Conservation (phyloP, 306 rosid species). For the Dryas alaskensis region DNA sequence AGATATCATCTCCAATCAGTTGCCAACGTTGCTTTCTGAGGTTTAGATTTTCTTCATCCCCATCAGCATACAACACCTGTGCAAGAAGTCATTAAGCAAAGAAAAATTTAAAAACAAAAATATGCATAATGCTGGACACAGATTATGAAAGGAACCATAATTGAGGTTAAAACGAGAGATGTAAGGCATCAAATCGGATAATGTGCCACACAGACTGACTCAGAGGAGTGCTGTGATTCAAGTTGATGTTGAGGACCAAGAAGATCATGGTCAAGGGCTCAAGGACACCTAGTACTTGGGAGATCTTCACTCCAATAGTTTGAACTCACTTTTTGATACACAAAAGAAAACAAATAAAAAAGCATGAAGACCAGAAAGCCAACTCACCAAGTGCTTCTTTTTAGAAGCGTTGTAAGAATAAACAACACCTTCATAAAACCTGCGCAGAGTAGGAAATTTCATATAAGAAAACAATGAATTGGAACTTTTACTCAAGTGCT, state of each 20-base stretch:
- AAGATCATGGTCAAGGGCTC: slow-evolving; percentile 26
- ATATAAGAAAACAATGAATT: slow-evolving; percentile 7
- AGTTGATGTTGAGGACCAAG: slow-evolving; percentile 17
- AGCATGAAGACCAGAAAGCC: slow-evolving; percentile 5
- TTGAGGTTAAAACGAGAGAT: slow-evolving; percentile 1
- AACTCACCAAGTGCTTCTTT: slow-evolving; percentile 63
- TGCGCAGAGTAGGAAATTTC: slow-evolving; percentile 32
- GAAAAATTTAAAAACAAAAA: slow-evolving; percentile 3
- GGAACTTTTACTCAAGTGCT: not conserved
- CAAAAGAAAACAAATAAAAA: slow-evolving; percentile 5
- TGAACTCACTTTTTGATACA: not conserved
- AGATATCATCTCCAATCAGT: slow-evolving; percentile 25
- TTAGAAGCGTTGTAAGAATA: slow-evolving; percentile 43
- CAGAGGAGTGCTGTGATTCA: slow-evolving; percentile 7
- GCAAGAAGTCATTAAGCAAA: not conserved
- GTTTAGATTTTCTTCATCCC: slow-evolving; percentile 56
- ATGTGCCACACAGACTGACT: slow-evolving; percentile 7
- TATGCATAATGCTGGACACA: slow-evolving; percentile 17
- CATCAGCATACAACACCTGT: slow-evolving; percentile 63
- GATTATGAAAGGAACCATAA: slow-evolving; percentile 8
- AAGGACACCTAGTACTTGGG: not conserved
- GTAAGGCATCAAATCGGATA: not conserved
- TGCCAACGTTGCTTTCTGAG: slow-evolving; percentile 58
- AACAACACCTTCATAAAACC: slow-evolving; percentile 77
- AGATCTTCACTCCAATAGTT: not conserved